A percentile compares a stretch with the other conserved stretches of the same genome.
Evolutionary conservation across 2,329 filamentous ascomycete species (phyloP).

Genomic region (Colletotrichum sp.): DNA sequence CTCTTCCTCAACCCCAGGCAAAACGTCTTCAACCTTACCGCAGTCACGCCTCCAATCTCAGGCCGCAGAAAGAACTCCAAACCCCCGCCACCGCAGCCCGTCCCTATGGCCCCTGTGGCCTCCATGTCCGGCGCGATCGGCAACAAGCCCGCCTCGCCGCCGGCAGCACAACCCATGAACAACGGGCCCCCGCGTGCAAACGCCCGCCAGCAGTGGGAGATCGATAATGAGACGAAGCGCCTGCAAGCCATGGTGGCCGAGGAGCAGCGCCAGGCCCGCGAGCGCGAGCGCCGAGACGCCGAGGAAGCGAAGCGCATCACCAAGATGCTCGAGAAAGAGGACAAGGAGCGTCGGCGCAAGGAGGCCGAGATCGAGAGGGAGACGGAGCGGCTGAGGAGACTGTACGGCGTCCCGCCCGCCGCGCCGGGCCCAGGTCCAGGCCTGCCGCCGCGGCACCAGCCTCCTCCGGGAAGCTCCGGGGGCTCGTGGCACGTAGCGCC

Average conservation of each 20-base stretch:
- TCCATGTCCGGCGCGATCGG: constrained; percentile 48
- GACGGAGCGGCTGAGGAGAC: constrained; percentile 76
- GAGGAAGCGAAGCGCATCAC: constrained; percentile 60
- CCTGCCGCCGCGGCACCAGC: constrained; percentile 29
- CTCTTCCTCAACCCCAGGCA: constrained; percentile 68
- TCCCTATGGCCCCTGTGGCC: constrained; percentile 21
- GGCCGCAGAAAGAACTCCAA: constrained; percentile 50
- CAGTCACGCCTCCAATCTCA: constrained; percentile 32
- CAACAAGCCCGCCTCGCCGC: constrained; percentile 24
- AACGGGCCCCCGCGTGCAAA: constrained; percentile 30
- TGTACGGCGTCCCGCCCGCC: constrained; percentile 62
- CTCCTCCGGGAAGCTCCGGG: neutral
- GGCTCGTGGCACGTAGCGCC: constrained; percentile 2
- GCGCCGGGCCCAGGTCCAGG: constrained; percentile 41
- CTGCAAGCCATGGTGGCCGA: constrained; percentile 60
- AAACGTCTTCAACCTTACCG: constrained; percentile 79
- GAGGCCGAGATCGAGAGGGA: constrained; percentile 74
- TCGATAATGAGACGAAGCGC: constrained; percentile 80
- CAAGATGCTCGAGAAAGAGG: constrained; percentile 70
- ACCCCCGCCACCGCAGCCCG: constrained; percentile 30
- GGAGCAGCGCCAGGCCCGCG: constrained; percentile 57
- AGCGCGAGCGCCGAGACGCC: constrained; percentile 56
- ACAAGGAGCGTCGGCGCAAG: constrained; percentile 60
- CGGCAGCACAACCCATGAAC: constrained; percentile 25
- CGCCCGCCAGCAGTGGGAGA: constrained; percentile 41